phyloP scores from a whole-genome alignment of 192 early-diverging fungal genomes.

The Obelidium mucronatum region DNA sequence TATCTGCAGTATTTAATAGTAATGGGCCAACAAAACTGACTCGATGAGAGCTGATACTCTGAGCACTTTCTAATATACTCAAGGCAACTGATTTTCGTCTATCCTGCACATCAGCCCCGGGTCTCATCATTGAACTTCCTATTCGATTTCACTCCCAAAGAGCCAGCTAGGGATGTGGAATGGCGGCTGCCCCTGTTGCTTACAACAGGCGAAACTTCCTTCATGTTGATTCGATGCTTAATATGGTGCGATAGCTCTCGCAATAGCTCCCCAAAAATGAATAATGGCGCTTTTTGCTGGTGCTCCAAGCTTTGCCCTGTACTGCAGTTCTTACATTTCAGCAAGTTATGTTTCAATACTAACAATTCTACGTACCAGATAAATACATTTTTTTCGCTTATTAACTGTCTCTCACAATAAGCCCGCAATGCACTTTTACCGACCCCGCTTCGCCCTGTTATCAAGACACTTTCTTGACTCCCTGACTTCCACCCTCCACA shows the following conservation, averaged over 20 bases:
- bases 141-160: neutral
- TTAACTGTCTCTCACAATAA: constrained; percentile 12
- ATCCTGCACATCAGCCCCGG: neutral
- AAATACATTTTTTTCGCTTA: neutral
- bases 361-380: constrained; percentile 8
- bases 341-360: neutral
- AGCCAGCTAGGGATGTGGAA: neutral
- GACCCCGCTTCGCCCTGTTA: constrained; percentile 28
- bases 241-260: constrained; percentile 28
- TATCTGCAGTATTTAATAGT: neutral
- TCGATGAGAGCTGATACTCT: neutral
- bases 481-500: constrained; percentile 3
- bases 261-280: constrained; percentile 31
- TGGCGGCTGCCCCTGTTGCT: constrained; percentile 13
- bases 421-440: constrained; percentile 22
- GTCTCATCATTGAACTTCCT: neutral
- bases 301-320: constrained; percentile 28
- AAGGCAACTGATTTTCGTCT: constrained; percentile 23
- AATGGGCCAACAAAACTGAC: neutral
- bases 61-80: constrained; percentile 22
- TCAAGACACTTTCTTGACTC: constrained; percentile 7
- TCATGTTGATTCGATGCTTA: constrained; percentile 13
- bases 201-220: constrained; percentile 10
- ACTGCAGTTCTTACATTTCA: too few species aligned
- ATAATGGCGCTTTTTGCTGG: constrained; percentile 32